phyloP scores from a whole-genome alignment of 2,329 filamentous ascomycete genomes.

The Fusarium illudens region DNA sequence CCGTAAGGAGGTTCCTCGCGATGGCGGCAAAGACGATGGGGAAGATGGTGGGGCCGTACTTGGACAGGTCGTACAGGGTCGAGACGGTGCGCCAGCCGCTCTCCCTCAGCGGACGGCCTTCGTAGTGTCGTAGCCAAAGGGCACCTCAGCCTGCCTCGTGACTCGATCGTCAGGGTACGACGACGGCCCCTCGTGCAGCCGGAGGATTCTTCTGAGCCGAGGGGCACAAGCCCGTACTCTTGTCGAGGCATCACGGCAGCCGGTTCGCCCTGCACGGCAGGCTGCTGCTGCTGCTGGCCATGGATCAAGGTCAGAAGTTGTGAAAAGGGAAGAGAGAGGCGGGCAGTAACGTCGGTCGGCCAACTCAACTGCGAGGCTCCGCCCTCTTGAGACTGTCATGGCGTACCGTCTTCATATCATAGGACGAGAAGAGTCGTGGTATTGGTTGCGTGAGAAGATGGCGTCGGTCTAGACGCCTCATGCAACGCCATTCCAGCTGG shows the following conservation, averaged over 20 bases:
- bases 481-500: neutral
- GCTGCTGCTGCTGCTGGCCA: neutral
- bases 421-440: neutral
- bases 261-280: neutral
- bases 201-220: neutral
- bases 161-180: neutral
- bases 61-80: neutral
- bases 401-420: neutral
- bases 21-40: slow-evolving; percentile 9
- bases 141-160: neutral
- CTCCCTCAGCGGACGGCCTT: neutral
- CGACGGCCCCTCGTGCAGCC: neutral
- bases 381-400: neutral
- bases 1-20: slow-evolving; percentile 5
- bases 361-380: neutral
- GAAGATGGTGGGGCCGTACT: slow-evolving; percentile 4
- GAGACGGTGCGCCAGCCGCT: neutral
- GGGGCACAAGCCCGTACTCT: neutral
- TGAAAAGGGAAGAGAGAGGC: neutral
- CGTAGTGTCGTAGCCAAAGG: neutral
- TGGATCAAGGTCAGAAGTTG: neutral
- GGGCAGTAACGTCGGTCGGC: neutral
- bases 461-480: neutral
- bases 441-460: neutral
- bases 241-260: neutral